Conservation (phyloP, 2,329 filamentous ascomycete species). For the Clonostachys rosea region DNA sequence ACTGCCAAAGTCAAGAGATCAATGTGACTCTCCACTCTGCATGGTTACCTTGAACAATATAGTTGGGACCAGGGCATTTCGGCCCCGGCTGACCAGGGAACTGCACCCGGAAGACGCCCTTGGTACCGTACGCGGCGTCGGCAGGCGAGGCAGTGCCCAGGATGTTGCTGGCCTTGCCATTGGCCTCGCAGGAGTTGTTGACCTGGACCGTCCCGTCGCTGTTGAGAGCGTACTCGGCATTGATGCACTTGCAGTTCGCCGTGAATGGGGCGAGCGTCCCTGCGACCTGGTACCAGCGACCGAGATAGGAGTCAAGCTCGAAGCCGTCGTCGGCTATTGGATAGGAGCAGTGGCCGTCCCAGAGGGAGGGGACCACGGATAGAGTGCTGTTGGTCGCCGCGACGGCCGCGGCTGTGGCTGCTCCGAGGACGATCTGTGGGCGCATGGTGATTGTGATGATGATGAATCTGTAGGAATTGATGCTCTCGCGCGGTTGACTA, state of each 20-base stretch:
- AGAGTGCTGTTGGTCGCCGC: conserved; percentile 6
- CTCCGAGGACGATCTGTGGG: conserved; percentile 3
- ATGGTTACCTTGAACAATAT: conserved; percentile 19
- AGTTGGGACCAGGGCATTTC: conserved; percentile 22
- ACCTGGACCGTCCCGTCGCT: conserved; percentile 21
- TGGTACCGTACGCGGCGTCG: conserved; percentile 16
- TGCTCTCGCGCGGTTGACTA: too few relatives aligned
- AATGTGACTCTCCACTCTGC: background rate
- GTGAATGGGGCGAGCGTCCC: conserved; percentile 21
- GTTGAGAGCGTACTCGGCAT: conserved; percentile 19
- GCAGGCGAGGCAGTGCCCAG: conserved; percentile 18
- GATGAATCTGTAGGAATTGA: too few relatives aligned
- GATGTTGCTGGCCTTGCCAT: conserved; percentile 16
- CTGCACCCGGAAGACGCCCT: conserved; percentile 20
- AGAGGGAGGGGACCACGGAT: conserved; percentile 17
- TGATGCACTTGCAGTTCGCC: conserved; percentile 21
- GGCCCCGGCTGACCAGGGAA: conserved; percentile 19
- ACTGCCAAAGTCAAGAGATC: background rate
- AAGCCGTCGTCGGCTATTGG: conserved; percentile 18
- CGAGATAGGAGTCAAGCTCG: conserved; percentile 19
- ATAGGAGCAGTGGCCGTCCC: conserved; percentile 23
- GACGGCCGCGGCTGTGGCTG: conserved; percentile 3
- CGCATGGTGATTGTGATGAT: conserved; percentile 3
- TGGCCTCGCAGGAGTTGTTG: conserved; percentile 22
- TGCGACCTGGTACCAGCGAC: conserved; percentile 25